A percentile compares a stretch with the other conserved stretches of the same genome.
Evolutionary conservation across 805 yeast species (phyloP).

Genomic region (Starmerella tilneyi): DNA sequence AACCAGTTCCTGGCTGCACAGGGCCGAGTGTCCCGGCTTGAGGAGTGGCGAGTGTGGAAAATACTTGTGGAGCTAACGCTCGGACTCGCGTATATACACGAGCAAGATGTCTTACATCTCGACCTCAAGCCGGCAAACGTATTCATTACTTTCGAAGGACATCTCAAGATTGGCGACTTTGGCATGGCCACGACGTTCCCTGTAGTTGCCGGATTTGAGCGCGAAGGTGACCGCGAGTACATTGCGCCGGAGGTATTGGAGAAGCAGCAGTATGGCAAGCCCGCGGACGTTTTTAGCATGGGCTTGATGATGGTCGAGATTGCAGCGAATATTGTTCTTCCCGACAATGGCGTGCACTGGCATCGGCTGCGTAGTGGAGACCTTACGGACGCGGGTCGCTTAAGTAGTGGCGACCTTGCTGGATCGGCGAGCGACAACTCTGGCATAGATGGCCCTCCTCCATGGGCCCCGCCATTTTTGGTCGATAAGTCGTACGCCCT

Average conservation of each 20-base stretch:
- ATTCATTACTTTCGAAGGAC: conserved; percentile 88
- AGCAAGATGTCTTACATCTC: conserved; percentile 64
- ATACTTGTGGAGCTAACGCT: conserved; percentile 68
- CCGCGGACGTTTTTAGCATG: conserved; percentile 90
- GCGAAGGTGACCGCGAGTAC: conserved; percentile 95
- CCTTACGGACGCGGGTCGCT: conserved; percentile 82
- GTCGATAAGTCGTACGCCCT: conserved; percentile 59
- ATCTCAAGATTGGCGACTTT: conserved; percentile 88
- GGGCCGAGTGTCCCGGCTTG: conserved; percentile 65
- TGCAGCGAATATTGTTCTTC: conserved; percentile 89
- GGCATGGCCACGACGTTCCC: conserved; percentile 87
- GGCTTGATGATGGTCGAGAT: conserved; percentile 89
- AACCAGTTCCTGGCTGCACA: conserved; percentile 69
- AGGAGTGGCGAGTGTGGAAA: conserved; percentile 98
- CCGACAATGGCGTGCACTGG: conserved; percentile 96
- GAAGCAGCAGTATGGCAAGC: conserved; percentile 69
- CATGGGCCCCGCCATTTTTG: conserved; percentile 82
- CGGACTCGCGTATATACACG: conserved; percentile 75
- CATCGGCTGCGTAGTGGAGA: conserved; percentile 92
- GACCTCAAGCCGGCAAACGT: conserved; percentile 94
- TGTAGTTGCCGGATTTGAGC: conserved; percentile 49
- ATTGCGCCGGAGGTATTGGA: conserved; percentile 94
- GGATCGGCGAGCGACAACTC: conserved; percentile 10
- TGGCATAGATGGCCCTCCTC: conserved; percentile 36
- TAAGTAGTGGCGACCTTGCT: conserved; percentile 54